Evolutionary conservation across 2,329 filamentous ascomycete genomes (phyloP).

Genomic region (Nakataea oryzae): DNA sequence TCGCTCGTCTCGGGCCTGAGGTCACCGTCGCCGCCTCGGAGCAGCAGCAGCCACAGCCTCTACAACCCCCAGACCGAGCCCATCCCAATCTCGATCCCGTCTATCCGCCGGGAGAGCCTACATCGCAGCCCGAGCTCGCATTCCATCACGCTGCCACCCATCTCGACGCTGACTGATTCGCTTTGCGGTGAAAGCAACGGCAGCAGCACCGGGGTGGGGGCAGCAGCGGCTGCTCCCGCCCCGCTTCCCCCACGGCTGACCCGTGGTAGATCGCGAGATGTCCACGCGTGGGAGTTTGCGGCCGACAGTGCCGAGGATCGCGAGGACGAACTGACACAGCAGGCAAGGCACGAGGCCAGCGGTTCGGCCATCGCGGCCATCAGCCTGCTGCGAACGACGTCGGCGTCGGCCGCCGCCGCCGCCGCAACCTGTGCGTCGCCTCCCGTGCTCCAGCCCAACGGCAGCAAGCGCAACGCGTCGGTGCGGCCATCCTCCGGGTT

Average conservation of each 20-base stretch:
- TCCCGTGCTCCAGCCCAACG: constrained; percentile 39
- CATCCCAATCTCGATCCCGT: constrained; percentile 25
- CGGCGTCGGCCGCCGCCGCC: constrained; percentile 30
- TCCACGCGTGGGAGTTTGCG: constrained; percentile 84
- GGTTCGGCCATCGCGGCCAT: constrained; percentile 77
- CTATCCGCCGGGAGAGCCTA: constrained; percentile 40
- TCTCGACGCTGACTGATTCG: constrained; percentile 38
- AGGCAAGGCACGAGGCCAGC: constrained; percentile 67
- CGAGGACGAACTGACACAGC: constrained; percentile 61
- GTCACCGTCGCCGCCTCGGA: constrained; percentile 57
- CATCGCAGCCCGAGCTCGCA: constrained; percentile 63
- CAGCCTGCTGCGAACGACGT: constrained; percentile 64
- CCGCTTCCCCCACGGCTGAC: constrained; percentile 33
- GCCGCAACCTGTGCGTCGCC: constrained; percentile 24
- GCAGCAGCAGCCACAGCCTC: constrained; percentile 11
- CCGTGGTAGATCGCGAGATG: constrained; percentile 73
- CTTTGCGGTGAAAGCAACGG: constrained; percentile 9
- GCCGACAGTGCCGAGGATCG: constrained; percentile 68
- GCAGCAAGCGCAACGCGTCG: constrained; percentile 53
- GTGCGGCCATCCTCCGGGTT: constrained; percentile 8
- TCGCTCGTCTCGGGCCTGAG: constrained; percentile 59
- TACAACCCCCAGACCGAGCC: constrained; percentile 10
- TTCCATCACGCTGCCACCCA: constrained; percentile 45
- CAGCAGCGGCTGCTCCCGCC: background rate
- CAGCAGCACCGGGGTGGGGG: background rate